Conservation (phyloP, 1,139 yeast species). For the Lodderomyces pseudojiufengensis region DNA sequence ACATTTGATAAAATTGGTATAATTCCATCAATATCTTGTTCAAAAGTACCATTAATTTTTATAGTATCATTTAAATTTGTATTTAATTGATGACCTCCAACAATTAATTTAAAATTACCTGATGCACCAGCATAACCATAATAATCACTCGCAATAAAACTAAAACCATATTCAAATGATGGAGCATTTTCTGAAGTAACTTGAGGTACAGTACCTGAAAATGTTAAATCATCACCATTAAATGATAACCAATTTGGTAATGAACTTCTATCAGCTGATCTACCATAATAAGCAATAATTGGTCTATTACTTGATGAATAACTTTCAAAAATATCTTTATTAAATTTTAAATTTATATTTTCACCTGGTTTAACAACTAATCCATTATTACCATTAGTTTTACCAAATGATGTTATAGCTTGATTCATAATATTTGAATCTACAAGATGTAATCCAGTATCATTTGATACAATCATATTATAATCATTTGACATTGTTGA, state of each 20-base stretch:
- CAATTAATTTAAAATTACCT: slow-evolving; percentile 65
- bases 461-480: slow-evolving; percentile 55
- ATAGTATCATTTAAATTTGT: slow-evolving; percentile 54
- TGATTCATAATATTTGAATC: slow-evolving; percentile 39
- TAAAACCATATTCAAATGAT: slow-evolving; percentile 66
- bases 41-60: slow-evolving; percentile 64
- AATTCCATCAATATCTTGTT: slow-evolving; percentile 47
- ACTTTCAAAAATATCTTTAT: slow-evolving; percentile 50
- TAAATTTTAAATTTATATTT: slow-evolving; percentile 60
- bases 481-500: slow-evolving; percentile 46
- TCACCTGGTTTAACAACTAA: slow-evolving; percentile 71
- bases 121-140: slow-evolving; percentile 71
- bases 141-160: slow-evolving; percentile 76
- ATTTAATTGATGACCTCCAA: slow-evolving; percentile 85
- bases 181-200: slow-evolving; percentile 87
- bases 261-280: slow-evolving; percentile 76
- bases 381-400: slow-evolving; percentile 71
- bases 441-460: slow-evolving; percentile 47
- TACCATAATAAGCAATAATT: slow-evolving; percentile 76
- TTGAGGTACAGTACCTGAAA: slow-evolving; percentile 84
- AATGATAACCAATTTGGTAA: slow-evolving; percentile 87
- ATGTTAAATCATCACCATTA: slow-evolving; percentile 58
- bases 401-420: slow-evolving; percentile 54
- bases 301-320: slow-evolving; percentile 40
- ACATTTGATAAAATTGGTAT: slow-evolving; percentile 60